These are phyloP conservation scores for Ogataea degrootiae DNA, from an alignment of 805 yeast genomes.

Conservation along the genomic window DNA sequence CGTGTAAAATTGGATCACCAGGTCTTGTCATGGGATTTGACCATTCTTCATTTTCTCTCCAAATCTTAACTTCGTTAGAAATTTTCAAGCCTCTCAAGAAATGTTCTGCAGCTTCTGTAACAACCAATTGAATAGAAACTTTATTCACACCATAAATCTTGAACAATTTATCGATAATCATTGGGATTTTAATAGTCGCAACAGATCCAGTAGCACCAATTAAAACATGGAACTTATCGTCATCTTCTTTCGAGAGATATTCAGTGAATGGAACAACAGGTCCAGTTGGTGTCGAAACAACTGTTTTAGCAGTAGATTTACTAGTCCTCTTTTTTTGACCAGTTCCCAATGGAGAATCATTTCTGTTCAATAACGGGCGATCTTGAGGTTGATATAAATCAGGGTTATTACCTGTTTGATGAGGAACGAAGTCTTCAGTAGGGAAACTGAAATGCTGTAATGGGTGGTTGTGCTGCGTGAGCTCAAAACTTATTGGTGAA, in stretches of 20 bases:
- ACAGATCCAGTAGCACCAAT: slow-evolving; percentile 95
- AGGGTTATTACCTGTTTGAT: slow-evolving; percentile 9
- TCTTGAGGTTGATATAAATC: background rate
- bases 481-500: slow-evolving; percentile 18
- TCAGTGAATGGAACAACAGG: slow-evolving; percentile 74
- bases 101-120: slow-evolving; percentile 81
- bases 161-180: slow-evolving; percentile 80
- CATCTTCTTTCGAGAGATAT: slow-evolving; percentile 68
- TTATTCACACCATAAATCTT: slow-evolving; percentile 70
- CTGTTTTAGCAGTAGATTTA: slow-evolving; percentile 39
- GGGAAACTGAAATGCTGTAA: slow-evolving; percentile 16
- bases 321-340: slow-evolving; percentile 24
- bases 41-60: slow-evolving; percentile 98
- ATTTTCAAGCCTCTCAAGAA: slow-evolving; percentile 55
- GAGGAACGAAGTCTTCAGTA: slow-evolving; percentile 21
- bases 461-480: slow-evolving; percentile 15
- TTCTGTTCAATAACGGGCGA: too few species aligned
- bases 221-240: slow-evolving; percentile 80
- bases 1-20: slow-evolving; percentile 92
- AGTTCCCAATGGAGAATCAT: background rate
- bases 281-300: slow-evolving; percentile 52
- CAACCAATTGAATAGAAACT: slow-evolving; percentile 79
- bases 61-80: slow-evolving; percentile 68
- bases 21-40: slow-evolving; percentile 50
- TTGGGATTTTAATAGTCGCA: slow-evolving; percentile 90